phyloP scores from a whole-genome alignment of 2,329 filamentous ascomycete species.

The Podosphaera leucotricha region DNA sequence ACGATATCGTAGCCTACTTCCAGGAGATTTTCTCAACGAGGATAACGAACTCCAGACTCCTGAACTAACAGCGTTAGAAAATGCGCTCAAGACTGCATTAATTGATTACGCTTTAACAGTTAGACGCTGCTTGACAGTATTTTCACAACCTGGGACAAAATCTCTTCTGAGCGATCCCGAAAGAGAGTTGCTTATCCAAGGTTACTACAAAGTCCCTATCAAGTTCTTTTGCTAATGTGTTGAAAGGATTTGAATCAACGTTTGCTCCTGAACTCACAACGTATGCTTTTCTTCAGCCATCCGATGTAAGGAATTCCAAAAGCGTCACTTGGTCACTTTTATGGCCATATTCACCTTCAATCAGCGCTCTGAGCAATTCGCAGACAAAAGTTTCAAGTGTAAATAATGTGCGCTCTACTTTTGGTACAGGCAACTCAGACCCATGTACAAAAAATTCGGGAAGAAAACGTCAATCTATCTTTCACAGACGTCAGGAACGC shows the following conservation, averaged over 20 bases:
- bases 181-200: neutral
- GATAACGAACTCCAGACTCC: conserved; percentile 22
- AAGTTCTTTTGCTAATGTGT: conserved; percentile 5
- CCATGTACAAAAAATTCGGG: neutral
- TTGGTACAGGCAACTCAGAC: neutral
- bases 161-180: conserved; percentile 24
- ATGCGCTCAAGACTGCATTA: conserved; percentile 60
- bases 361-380: too few relatives aligned
- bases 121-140: conserved; percentile 53
- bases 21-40: conserved; percentile 19
- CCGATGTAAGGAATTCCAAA: neutral
- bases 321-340: conserved; percentile 1
- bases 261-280: conserved; percentile 43
- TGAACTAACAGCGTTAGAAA: conserved; percentile 38
- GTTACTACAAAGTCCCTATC: neutral
- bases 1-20: conserved; percentile 52
- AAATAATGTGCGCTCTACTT: neutral
- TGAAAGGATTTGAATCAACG: conserved; percentile 32
- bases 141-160: conserved; percentile 26
- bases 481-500: neutral
- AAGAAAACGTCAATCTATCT: neutral
- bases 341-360: neutral
- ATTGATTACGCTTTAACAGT: conserved; percentile 77
- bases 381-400: neutral
- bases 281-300: conserved; percentile 27